A percentile compares a stretch with the other conserved stretches of the same genome.
phyloP scores from a whole-genome alignment of 495 filamentous ascomycete genomes.

The Cetradonia linearis region DNA sequence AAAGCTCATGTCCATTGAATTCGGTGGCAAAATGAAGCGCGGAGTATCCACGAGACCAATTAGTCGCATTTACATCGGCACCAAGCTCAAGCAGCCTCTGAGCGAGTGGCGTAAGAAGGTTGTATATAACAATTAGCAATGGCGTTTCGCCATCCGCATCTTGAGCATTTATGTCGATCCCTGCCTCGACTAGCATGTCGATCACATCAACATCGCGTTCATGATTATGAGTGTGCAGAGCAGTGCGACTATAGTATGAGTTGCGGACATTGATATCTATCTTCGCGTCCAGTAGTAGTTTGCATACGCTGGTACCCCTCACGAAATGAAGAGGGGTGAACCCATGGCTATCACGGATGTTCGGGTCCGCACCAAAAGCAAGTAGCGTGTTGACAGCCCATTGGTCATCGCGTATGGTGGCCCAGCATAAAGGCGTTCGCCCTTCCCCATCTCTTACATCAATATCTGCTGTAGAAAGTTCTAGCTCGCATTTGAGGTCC shows the following conservation, averaged over 20 bases:
- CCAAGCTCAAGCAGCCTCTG: constrained; percentile 18
- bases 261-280: constrained; percentile 8
- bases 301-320: constrained; percentile 3
- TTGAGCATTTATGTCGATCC: constrained; percentile 14
- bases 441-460: constrained; percentile 14
- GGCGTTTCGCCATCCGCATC: constrained; percentile 19
- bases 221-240: constrained; percentile 11
- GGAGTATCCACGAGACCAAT: constrained; percentile 8
- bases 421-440: constrained; percentile 21
- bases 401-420: constrained; percentile 15
- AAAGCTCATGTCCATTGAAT: constrained; percentile 11
- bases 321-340: constrained; percentile 15
- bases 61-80: constrained; percentile 17
- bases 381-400: constrained; percentile 19
- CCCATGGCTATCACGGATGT: constrained; percentile 15
- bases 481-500: constrained; percentile 10
- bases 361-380: constrained; percentile 22
- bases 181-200: constrained; percentile 11
- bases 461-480: constrained; percentile 9
- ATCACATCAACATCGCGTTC: constrained; percentile 6
- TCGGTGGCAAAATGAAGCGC: constrained; percentile 17
- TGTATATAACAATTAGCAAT: constrained; percentile 17
- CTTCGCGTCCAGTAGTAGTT: constrained; percentile 4
- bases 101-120: constrained; percentile 3
- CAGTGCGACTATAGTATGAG: constrained; percentile 6